Conservation (phyloP, 176 grass and related monocot genomes). For the Juncus inflexus region DNA sequence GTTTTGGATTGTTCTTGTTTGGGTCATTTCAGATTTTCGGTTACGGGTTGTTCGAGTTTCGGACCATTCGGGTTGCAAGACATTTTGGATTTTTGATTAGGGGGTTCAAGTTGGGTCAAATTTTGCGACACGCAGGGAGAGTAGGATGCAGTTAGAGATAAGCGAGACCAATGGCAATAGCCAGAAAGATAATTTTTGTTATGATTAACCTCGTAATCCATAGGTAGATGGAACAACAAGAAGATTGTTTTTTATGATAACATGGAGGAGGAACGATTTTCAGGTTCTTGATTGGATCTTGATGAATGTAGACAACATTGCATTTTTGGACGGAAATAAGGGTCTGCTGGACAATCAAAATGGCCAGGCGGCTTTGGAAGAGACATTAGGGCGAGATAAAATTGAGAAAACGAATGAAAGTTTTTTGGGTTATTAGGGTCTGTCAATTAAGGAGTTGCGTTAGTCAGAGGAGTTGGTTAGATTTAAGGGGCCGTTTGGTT, state of each 20-base stretch:
- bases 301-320: neutral
- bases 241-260: neutral
- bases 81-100: no score
- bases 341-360: neutral
- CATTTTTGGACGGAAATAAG: neutral
- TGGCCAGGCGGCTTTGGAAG: constrained; percentile 7
- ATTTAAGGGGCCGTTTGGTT: no score
- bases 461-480: constrained; percentile 1
- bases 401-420: neutral
- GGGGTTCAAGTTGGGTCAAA: no score
- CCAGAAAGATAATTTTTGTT: neutral
- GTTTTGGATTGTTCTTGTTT: no score
- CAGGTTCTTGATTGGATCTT: neutral
- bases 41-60: no score
- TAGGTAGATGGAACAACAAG: constrained; percentile 1
- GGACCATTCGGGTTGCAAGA: no score
- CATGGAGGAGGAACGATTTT: neutral
- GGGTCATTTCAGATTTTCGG: no score
- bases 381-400: constrained; percentile 4
- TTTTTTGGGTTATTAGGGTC: neutral
- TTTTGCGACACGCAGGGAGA: constrained; percentile 1
- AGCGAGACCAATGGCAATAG: neutral
- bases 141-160: constrained; percentile 16
- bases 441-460: constrained; percentile 8
- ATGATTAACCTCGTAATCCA: neutral